Conservation (phyloP, 768 basidiomycete genomes). For the Lentinula boryana region DNA sequence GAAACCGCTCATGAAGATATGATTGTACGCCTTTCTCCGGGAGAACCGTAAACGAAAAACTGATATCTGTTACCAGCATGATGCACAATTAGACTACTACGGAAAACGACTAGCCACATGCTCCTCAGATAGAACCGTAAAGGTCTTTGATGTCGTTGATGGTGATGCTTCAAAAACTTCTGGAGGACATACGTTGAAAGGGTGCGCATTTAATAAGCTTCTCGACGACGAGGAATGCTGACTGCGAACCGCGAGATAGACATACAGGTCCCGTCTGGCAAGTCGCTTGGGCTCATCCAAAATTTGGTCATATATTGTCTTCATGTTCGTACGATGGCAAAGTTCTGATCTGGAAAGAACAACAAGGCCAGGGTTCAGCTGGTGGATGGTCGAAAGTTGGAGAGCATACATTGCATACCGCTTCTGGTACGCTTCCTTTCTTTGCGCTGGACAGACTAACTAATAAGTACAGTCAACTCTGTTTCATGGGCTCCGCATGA, state of each 20-base stretch:
- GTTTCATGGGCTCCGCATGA: conserved; percentile 99
- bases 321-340: conserved; percentile 99
- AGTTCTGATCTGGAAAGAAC: conserved; percentile 98
- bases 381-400: conserved; percentile 91
- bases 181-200: conserved; percentile 70
- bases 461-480: conserved; percentile 69
- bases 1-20: conserved; percentile 98
- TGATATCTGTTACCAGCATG: conserved; percentile 59
- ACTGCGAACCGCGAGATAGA: conserved; percentile 29
- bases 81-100: conserved; percentile 97
- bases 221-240: background rate
- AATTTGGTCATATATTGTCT: conserved; percentile 93
- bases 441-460: background rate
- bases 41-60: no score
- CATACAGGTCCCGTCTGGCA: conserved; percentile 99
- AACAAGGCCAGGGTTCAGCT: conserved; percentile 48
- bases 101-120: conserved; percentile 96
- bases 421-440: conserved; percentile 63
- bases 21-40: conserved; percentile 61
- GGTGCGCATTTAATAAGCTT: conserved; percentile 37
- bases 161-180: conserved; percentile 67
- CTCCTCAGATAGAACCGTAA: conserved; percentile 91
- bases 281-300: conserved; percentile 97
- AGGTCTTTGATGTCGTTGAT: conserved; percentile 91
- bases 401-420: conserved; percentile 90